Evolutionary conservation across 176 grass and related monocot genomes (phyloP).

Genomic region (Avena eriantha): DNA sequence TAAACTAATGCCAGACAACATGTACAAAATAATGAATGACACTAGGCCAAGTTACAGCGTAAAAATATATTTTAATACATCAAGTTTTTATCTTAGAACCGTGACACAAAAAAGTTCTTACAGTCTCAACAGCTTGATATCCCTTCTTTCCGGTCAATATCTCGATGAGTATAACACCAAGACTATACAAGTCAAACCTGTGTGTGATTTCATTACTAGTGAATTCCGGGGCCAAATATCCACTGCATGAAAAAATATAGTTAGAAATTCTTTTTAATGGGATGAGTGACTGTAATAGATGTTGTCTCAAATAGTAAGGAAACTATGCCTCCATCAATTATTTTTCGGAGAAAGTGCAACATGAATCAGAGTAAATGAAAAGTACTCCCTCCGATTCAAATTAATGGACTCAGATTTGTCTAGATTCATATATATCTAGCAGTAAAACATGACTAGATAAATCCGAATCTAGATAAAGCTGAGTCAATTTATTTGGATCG

Average conservation of each 20-base stretch:
- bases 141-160: background rate
- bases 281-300: too few relatives aligned
- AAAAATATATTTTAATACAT: too few relatives aligned
- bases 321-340: background rate
- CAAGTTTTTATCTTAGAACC: background rate
- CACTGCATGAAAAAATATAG: background rate
- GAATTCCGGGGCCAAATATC: background rate
- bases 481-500: too few relatives aligned
- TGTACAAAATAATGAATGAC: too few relatives aligned
- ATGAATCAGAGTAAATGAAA: background rate
- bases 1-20: too few relatives aligned
- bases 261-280: too few relatives aligned
- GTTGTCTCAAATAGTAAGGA: background rate
- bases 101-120: background rate
- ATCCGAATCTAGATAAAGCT: too few relatives aligned
- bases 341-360: background rate
- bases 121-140: background rate
- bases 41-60: background rate
- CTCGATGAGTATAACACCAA: background rate
- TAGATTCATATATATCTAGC: too few relatives aligned
- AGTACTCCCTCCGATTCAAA: too few relatives aligned
- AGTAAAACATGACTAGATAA: too few relatives aligned
- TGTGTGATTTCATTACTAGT: background rate
- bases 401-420: too few relatives aligned
- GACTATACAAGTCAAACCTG: background rate